Evolutionary conservation across 345 rosid genomes (phyloP).

Genomic region (Eucalyptus dawsonii): DNA sequence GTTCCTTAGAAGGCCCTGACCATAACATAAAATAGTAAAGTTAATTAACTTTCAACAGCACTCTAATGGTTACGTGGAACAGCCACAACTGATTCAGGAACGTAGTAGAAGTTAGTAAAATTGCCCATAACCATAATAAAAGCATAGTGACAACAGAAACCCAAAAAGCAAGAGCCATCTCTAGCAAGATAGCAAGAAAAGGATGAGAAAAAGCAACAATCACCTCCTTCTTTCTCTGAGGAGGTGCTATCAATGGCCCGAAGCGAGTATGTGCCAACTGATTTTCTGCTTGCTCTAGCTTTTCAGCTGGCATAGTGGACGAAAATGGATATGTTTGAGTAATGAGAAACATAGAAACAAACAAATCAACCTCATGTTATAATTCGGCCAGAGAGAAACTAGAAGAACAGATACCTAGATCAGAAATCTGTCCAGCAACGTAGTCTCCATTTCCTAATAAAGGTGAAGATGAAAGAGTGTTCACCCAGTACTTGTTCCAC

Average conservation of each 20-base stretch:
- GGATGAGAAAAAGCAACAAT: neutral
- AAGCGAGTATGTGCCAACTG: constrained; percentile 80
- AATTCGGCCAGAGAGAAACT: neutral
- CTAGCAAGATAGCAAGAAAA: neutral
- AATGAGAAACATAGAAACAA: neutral
- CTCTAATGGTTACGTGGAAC: neutral
- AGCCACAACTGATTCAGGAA: neutral
- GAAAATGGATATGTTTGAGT: neutral
- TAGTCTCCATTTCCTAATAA: constrained; percentile 97
- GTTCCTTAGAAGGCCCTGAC: neutral
- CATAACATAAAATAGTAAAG: neutral
- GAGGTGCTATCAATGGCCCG: constrained; percentile 55
- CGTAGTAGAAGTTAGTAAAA: neutral
- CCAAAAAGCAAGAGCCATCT: neutral
- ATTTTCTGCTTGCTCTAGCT: constrained; percentile 94
- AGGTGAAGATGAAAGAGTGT: constrained; percentile 94
- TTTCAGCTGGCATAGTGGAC: constrained; percentile 58
- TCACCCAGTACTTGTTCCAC: constrained; percentile 99
- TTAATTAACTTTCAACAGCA: neutral
- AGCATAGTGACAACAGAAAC: neutral
- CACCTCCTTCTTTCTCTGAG: constrained; percentile 89
- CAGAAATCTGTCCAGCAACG: constrained; percentile 97
- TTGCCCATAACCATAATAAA: neutral
- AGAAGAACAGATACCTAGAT: constrained; percentile 51
- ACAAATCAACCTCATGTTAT: neutral